A percentile compares a stretch with the other conserved stretches of the same genome.
Conservation (phyloP, 2,329 filamentous ascomycete species). For the Diaporthe sp. region DNA sequence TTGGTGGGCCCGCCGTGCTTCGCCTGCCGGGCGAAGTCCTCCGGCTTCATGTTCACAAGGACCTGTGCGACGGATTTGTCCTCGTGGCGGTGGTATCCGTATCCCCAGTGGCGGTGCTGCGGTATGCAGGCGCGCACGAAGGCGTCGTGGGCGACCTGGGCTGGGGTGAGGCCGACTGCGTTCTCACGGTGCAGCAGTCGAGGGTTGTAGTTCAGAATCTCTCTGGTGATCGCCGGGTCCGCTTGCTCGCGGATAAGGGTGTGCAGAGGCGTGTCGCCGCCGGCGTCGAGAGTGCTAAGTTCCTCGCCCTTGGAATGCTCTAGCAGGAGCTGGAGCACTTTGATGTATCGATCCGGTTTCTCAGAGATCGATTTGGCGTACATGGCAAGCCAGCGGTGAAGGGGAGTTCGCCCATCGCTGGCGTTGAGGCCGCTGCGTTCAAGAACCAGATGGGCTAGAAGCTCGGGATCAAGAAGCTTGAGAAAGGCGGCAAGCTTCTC, state of each 20-base stretch:
- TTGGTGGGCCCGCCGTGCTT: background rate
- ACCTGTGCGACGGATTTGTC: background rate
- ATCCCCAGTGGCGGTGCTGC: slow-evolving; percentile 11
- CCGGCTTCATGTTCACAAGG: slow-evolving; percentile 38
- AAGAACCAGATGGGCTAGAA: slow-evolving; percentile 70
- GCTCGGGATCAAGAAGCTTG: slow-evolving; percentile 68
- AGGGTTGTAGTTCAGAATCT: slow-evolving; percentile 69
- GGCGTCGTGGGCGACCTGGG: slow-evolving; percentile 74
- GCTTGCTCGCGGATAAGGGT: slow-evolving; percentile 59
- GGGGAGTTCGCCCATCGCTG: slow-evolving; percentile 71
- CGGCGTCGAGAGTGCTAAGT: slow-evolving; percentile 71
- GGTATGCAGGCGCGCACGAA: slow-evolving; percentile 58
- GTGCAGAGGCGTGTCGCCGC: slow-evolving; percentile 77
- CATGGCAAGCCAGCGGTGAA: slow-evolving; percentile 71
- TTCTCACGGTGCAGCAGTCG: slow-evolving; percentile 79
- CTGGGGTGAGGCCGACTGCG: slow-evolving; percentile 80
- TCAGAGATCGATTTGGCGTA: background rate
- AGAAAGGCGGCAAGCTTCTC: slow-evolving; percentile 63
- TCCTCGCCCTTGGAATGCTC: slow-evolving; percentile 69
- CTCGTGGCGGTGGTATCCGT: background rate
- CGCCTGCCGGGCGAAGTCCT: slow-evolving; percentile 36
- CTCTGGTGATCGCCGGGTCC: slow-evolving; percentile 53
- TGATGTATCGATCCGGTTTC: slow-evolving; percentile 45
- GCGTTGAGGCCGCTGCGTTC: slow-evolving; percentile 67
- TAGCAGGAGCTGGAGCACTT: slow-evolving; percentile 65